phyloP scores from a whole-genome alignment of 108 stramenopile species.

The Fragilaria crotonensis region DNA sequence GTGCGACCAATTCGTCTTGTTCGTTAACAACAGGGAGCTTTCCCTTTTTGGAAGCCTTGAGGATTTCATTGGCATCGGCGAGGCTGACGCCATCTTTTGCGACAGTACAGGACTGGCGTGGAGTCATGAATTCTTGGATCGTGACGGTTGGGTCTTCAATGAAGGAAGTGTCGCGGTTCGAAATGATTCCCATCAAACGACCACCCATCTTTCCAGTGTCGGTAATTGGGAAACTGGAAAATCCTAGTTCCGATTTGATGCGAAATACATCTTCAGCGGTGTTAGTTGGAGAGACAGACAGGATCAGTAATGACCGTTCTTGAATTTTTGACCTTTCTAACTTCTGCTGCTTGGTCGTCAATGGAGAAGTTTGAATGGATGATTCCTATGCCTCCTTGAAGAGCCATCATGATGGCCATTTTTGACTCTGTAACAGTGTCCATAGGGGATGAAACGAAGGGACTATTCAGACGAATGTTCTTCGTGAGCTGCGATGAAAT shows the following conservation, averaged over 20 bases:
- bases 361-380: conserved; percentile 97
- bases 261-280: conserved; percentile 86
- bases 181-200: conserved; percentile 94
- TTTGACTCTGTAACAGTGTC: conserved; percentile 96
- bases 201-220: conserved; percentile 96
- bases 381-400: conserved; percentile 99
- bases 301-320: conserved; percentile 99
- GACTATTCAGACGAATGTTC: conserved; percentile 87
- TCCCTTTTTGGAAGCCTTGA: conserved; percentile 96
- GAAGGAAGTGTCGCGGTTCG: conserved; percentile 96
- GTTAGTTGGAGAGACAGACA: conserved; percentile 86
- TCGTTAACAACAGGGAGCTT: conserved; percentile 98
- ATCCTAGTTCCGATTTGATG: conserved; percentile 80
- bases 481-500: conserved; percentile 86
- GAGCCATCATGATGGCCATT: conserved; percentile 99
- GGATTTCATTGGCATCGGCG: conserved; percentile 92
- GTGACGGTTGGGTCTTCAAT: conserved; percentile 74
- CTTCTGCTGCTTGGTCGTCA: conserved; percentile 91
- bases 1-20: conserved; percentile 91
- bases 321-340: conserved; percentile 92
- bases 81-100: conserved; percentile 91
- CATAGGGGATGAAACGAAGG: conserved; percentile 99
- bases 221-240: conserved; percentile 98
- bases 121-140: conserved; percentile 92
- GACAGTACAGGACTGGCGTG: conserved; percentile 69